Evolutionary conservation across 2,329 filamentous ascomycete genomes (phyloP).

Genomic region (Metarhizium humberi): DNA sequence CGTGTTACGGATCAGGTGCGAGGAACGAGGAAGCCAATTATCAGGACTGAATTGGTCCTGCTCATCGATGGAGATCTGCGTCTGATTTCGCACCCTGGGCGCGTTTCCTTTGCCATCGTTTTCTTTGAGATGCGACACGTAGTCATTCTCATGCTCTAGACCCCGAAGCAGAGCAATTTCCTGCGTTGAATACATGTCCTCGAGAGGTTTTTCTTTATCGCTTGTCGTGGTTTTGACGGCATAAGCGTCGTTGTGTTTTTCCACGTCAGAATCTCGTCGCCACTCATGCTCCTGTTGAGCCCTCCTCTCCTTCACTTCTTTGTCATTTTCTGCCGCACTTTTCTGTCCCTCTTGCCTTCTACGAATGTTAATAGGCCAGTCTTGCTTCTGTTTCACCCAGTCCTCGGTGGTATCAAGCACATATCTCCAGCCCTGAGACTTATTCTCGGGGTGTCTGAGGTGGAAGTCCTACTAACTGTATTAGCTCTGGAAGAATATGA

Average conservation of each 20-base stretch:
- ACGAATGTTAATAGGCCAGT: constrained; percentile 36
- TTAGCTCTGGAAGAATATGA: no score
- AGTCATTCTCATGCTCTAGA: constrained; percentile 34
- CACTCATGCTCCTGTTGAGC: constrained; percentile 11
- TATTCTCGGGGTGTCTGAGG: constrained; percentile 30
- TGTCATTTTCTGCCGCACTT: background rate
- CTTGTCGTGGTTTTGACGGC: constrained; percentile 4
- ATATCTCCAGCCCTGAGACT: constrained; percentile 38
- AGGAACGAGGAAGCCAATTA: constrained; percentile 41
- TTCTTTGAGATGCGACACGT: constrained; percentile 27
- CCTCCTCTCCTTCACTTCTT: constrained; percentile 8
- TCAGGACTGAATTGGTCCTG: constrained; percentile 41
- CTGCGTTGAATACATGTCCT: constrained; percentile 24
- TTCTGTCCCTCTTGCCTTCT: constrained; percentile 11
- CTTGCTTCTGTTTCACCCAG: constrained; percentile 36
- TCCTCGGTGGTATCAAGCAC: constrained; percentile 38
- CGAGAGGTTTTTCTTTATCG: constrained; percentile 3
- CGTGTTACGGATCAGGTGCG: constrained; percentile 37
- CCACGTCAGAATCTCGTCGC: constrained; percentile 10
- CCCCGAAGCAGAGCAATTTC: constrained; percentile 31
- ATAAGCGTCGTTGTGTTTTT: constrained; percentile 15
- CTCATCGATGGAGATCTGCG: constrained; percentile 12
- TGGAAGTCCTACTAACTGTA: constrained; percentile 27
- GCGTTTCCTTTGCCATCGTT: constrained; percentile 24
- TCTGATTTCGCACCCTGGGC: constrained; percentile 11